Evolutionary conservation across 2,329 filamentous ascomycete genomes (phyloP).

Genomic region (Pseudopithomyces chartarum): DNA sequence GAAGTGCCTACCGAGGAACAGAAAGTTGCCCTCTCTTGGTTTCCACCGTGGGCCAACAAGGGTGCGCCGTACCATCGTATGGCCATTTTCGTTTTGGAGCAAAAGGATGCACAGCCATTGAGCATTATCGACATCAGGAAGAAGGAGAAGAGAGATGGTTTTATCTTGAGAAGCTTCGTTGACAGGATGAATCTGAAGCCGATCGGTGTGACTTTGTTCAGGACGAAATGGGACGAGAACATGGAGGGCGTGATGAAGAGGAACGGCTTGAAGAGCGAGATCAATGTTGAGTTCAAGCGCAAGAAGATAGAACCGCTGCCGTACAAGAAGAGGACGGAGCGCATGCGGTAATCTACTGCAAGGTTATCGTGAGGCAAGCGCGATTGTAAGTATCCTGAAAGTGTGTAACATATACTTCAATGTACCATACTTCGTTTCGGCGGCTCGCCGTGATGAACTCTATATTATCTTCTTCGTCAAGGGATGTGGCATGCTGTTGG

Average conservation of each 20-base stretch:
- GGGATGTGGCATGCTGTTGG: not conserved
- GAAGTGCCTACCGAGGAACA: constrained; percentile 43
- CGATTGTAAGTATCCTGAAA: constrained; percentile 20
- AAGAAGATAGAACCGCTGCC: constrained; percentile 73
- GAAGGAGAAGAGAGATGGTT: constrained; percentile 71
- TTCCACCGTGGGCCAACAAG: constrained; percentile 85
- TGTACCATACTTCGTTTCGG: constrained; percentile 15
- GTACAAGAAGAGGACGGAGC: constrained; percentile 63
- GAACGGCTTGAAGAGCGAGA: constrained; percentile 70
- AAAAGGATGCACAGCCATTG: constrained; percentile 60
- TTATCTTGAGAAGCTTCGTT: constrained; percentile 76
- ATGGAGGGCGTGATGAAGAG: constrained; percentile 87
- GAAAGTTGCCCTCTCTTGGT: constrained; percentile 78
- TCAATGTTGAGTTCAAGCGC: constrained; percentile 82
- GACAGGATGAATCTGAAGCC: constrained; percentile 71
- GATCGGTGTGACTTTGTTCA: constrained; percentile 86
- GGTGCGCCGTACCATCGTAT: constrained; percentile 90
- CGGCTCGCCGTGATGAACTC: not conserved
- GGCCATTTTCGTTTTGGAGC: constrained; percentile 81
- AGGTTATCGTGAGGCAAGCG: constrained; percentile 6
- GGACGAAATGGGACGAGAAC: constrained; percentile 84
- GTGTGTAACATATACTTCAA: constrained; percentile 21
- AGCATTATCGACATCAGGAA: constrained; percentile 59
- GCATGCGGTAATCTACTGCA: constrained; percentile 47
- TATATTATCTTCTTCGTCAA: too few relatives aligned